Evolutionary conservation across 352 stramenopile species (phyloP).

Genomic region (Phytophthora colocasiae): DNA sequence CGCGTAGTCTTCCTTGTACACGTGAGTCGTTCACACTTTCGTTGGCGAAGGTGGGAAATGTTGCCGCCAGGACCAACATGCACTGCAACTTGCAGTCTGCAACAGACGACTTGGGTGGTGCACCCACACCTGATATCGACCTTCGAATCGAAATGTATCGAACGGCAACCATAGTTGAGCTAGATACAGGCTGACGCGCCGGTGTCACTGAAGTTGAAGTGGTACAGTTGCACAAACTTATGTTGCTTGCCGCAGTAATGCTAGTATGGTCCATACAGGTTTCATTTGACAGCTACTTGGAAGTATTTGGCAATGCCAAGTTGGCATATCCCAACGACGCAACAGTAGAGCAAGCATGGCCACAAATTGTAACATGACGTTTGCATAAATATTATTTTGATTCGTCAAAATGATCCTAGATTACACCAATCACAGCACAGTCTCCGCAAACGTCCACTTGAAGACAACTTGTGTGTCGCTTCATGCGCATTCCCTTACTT

Average conservation of each 20-base stretch:
- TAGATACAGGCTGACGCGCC: conserved; percentile 2
- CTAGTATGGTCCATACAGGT: too few relatives aligned
- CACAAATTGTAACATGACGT: conserved; percentile 7
- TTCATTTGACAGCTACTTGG: too few relatives aligned
- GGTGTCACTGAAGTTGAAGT: conserved; percentile 1
- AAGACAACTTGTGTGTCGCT: conserved; percentile 10
- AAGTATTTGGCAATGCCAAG: too few relatives aligned
- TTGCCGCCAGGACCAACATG: too few relatives aligned
- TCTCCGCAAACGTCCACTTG: conserved; percentile 5
- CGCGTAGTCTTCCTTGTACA: too few relatives aligned
- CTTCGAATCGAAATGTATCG: conserved; percentile 3
- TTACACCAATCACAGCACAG: conserved; percentile 3
- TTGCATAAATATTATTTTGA: not conserved
- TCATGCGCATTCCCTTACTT: conserved; percentile 2
- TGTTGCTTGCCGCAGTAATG: not conserved
- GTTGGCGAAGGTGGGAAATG: not conserved
- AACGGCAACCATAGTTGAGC: not conserved
- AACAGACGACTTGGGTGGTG: too few relatives aligned
- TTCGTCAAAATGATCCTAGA: conserved; percentile 4
- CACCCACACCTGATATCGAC: not conserved
- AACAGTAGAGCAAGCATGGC: too few relatives aligned
- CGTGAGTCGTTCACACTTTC: too few relatives aligned
- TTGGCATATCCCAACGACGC: too few relatives aligned
- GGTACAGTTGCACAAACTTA: conserved; percentile 4
- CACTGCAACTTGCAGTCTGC: too few relatives aligned